Evolutionary conservation across 2,329 filamentous ascomycete genomes (phyloP), one percentile per base, ranked within the genome.

Genomic region (Stachybotrys echinatus): DNA sequence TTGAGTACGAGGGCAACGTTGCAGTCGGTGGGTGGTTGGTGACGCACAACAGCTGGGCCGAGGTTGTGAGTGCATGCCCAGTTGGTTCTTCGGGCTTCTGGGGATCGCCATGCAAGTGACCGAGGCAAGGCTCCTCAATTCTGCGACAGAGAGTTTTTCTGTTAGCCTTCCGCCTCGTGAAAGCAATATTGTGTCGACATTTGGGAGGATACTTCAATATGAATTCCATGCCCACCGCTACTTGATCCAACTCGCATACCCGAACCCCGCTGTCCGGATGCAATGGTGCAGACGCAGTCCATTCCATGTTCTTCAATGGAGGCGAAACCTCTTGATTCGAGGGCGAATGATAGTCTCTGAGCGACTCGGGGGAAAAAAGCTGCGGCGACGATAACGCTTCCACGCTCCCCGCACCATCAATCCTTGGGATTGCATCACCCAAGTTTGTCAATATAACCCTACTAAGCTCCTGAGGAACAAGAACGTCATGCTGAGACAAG

Each of bases 211-310:
- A 64, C 65, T 57, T 61, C 14, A 68, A 43, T 2, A 68, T 64
- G 51, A 68, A 68, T 7, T 68, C 63, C 58, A 68, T 64, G 4
- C 62, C 65, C 12, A 62, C 40, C 2, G 38, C 48, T 1, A 50
- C 48, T 4, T 49, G 49, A 37, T 65, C 61, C n/a, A 61, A 47
- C 6, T 62, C 61, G 42, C 54, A 53, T n/a, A 58, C 23, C 8
- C 54, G 54, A 12, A 47, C 38, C 6, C n/a, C 19, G 17, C 42
- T n/a, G 18, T 31, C 6, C 2, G 39, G 14, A 5, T 46, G 21
- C 3, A 3, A 17, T 18, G 23, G 23, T 18, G 12, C 10, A 34
- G 23, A 19, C 10, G 14, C 18, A 12, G 3, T 8, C 14, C 21
- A 4, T 45, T 17, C 12, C 6, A 14, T 18, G 12, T 21, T 45